Conservation (phyloP, 2,329 filamentous ascomycete genomes). For the Coniochaeta hoffmannii region DNA sequence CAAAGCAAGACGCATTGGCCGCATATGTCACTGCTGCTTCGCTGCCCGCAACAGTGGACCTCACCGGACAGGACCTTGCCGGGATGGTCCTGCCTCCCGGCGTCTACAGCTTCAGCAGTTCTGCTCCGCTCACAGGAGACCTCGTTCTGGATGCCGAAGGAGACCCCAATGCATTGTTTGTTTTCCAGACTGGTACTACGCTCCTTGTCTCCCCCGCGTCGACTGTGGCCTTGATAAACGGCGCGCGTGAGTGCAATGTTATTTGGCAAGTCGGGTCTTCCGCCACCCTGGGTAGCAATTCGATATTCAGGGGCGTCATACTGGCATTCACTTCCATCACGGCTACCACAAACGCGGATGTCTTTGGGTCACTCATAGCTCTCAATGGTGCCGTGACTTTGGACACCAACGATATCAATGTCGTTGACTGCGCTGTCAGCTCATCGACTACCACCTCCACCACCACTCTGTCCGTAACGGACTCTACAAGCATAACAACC, state of each 20-base stretch:
- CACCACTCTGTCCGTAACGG: not conserved
- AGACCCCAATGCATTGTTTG: not conserved
- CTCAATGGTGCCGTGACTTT: not conserved
- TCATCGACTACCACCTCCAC: not conserved
- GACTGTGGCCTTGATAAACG: not conserved
- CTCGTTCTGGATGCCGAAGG: not conserved
- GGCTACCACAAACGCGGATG: not conserved
- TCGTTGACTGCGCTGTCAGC: not conserved
- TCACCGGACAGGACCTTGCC: not conserved
- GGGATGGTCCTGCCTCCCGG: not conserved
- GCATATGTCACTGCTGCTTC: not conserved
- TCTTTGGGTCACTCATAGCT: not conserved
- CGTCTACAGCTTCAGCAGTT: not conserved
- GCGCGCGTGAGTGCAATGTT: not conserved
- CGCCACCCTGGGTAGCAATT: not conserved
- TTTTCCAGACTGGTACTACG: not conserved
- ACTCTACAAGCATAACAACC: not conserved
- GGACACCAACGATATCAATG: not conserved
- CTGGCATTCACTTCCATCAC: not conserved
- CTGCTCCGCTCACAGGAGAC: not conserved
- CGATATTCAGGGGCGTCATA: not conserved
- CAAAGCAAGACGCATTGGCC: not conserved
- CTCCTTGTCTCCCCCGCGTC: not conserved
- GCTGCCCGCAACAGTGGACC: not conserved
- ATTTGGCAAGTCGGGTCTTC: not conserved